A percentile compares a stretch with the other conserved stretches of the same genome.
These are phyloP conservation scores for Phylloporus sp. DNA, from an alignment of 768 basidiomycete genomes.

Conservation along the genomic window DNA sequence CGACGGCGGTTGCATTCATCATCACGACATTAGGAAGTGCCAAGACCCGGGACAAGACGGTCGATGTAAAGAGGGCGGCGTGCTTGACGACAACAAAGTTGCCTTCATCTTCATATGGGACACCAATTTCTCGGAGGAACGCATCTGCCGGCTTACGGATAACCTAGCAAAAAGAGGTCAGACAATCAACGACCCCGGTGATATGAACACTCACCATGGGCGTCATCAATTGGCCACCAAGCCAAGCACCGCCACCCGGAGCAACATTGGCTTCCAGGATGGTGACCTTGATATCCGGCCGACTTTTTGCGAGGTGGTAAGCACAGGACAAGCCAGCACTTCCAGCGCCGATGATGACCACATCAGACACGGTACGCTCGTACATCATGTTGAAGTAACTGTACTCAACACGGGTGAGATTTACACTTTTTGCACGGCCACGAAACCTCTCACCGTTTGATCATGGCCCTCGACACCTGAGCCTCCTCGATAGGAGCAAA, in stretches of 20 bases:
- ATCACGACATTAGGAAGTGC: conserved; percentile 67
- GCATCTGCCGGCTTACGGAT: conserved; percentile 73
- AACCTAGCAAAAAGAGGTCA: conserved; percentile 39
- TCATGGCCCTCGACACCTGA: conserved; percentile 74
- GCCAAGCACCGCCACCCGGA: conserved; percentile 75
- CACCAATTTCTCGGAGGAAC: conserved; percentile 65
- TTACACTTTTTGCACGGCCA: neutral
- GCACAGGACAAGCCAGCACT: conserved; percentile 70
- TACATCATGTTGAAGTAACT: conserved; percentile 76
- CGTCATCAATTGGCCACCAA: conserved; percentile 76
- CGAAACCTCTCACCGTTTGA: conserved; percentile 47
- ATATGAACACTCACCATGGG: conserved; percentile 53
- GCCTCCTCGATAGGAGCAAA: conserved; percentile 76
- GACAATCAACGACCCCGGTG: neutral
- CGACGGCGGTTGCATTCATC: conserved; percentile 79
- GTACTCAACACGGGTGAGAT: conserved; percentile 2
- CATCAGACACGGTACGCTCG: conserved; percentile 70
- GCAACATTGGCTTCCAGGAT: conserved; percentile 79
- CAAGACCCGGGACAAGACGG: conserved; percentile 66
- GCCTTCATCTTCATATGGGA: conserved; percentile 77
- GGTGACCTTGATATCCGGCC: conserved; percentile 63
- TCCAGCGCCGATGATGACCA: conserved; percentile 74
- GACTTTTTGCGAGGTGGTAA: conserved; percentile 61
- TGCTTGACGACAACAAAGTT: conserved; percentile 77
- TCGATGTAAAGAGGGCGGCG: conserved; percentile 78